A percentile compares a stretch with the other conserved stretches of the same genome.
These are phyloP conservation scores for Chalciporus pseudorubinellus DNA, from an alignment of 768 basidiomycete species.

Conservation along the genomic window DNA sequence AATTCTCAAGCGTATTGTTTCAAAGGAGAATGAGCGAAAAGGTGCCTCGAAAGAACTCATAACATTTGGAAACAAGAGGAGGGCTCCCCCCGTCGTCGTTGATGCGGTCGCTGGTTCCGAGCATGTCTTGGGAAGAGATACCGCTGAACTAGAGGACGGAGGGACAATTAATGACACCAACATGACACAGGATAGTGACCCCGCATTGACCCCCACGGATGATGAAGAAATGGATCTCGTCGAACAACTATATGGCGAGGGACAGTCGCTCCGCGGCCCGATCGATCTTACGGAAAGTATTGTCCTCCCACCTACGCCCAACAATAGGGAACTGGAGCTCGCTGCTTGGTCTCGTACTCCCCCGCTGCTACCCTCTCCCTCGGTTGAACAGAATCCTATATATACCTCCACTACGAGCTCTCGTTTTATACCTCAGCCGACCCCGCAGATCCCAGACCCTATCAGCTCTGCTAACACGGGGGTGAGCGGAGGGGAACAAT, in stretches of 20 bases:
- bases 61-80: constrained; percentile 35
- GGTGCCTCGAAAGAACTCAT: constrained; percentile 58
- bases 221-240: constrained; percentile 96
- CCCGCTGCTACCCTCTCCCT: constrained; percentile 49
- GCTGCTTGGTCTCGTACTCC: constrained; percentile 70
- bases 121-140: constrained; percentile 31
- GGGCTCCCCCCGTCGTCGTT: constrained; percentile 16
- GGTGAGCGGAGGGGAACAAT: constrained; percentile 9
- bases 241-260: constrained; percentile 88
- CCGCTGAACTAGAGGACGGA: constrained; percentile 25
- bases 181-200: constrained; percentile 22
- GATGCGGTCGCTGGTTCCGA: constrained; percentile 30
- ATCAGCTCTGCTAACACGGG: constrained; percentile 1
- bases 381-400: constrained; percentile 36
- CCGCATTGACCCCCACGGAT: constrained; percentile 32
- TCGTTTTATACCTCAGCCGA: constrained; percentile 1
- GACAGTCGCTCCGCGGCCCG: constrained; percentile 66
- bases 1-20: constrained; percentile 70
- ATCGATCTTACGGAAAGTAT: constrained; percentile 85
- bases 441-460: constrained; percentile 1
- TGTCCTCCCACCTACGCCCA: constrained; percentile 75
- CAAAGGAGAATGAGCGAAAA: constrained; percentile 60
- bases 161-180: constrained; percentile 3
- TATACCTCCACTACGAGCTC: constrained; percentile 11
- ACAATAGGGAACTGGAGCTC: constrained; percentile 88